phyloP scores from a whole-genome alignment of 2,329 filamentous ascomycete genomes.

The Ophiobolus disseminans region DNA sequence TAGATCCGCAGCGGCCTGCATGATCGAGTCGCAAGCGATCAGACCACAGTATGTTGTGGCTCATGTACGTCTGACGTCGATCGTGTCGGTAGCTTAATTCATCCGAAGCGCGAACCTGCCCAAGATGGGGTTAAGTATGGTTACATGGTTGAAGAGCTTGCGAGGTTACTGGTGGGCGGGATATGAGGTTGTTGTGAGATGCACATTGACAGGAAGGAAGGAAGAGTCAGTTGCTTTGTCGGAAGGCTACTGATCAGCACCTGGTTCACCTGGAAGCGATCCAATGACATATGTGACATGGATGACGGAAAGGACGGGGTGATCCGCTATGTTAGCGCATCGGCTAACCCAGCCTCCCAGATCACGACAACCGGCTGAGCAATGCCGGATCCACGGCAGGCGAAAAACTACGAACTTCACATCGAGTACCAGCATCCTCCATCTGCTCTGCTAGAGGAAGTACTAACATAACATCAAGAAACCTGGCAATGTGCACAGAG shows the following conservation, averaged over 20 bases:
- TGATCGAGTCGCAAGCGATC: constrained; percentile 1
- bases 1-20: constrained; percentile 1
- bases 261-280: constrained; percentile 2
- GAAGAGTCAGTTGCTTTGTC: background rate
- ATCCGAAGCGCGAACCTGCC: too few relatives aligned
- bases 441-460: too few relatives aligned
- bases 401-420: background rate
- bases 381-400: background rate
- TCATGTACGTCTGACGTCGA: background rate
- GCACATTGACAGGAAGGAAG: background rate
- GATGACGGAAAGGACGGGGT: constrained; percentile 3
- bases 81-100: background rate
- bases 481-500: too few relatives aligned
- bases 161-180: background rate
- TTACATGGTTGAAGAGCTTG: too few relatives aligned
- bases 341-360: background rate
- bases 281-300: constrained; percentile 2
- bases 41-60: background rate
- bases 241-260: constrained; percentile 4
- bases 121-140: too few relatives aligned
- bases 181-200: background rate
- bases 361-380: too few relatives aligned
- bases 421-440: background rate
- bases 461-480: too few relatives aligned
- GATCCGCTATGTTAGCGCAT: background rate